Evolutionary conservation across 2,329 filamentous ascomycete species (phyloP), one percentile per base, ranked within the genome.

Genomic region (Aureobasidium namibiae): DNA sequence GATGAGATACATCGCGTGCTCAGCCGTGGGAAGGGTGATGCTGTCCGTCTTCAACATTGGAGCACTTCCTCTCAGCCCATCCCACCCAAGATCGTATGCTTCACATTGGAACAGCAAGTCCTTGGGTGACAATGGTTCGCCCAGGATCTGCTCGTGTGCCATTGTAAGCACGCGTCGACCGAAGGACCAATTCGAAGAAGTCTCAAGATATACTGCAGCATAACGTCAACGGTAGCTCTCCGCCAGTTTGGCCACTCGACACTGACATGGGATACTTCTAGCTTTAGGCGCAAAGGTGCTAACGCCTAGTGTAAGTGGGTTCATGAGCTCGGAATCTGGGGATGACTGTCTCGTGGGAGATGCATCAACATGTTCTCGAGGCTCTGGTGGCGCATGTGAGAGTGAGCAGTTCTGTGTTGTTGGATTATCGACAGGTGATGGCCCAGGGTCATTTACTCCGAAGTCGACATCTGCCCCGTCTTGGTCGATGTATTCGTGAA

Each of bases 131-230:
- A 1, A 78, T 79, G 56, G 83, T 79, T 44, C 81, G 82, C 75
- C 71, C 50, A 76, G 73, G 21, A 80, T 69, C 56, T 76, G 72
- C 60, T 80, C 75, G 49, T 81, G 76, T 0, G 75, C 74, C 54
- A 81, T 72, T 26, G 70, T 74, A n/a, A 82, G 69, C 1, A 81
- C 73, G 18, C 76, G 74, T 8, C 79, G 71, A 26, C 75, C 75
- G 52, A 82, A 82, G 0, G 79, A 78, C 80, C 80, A 82, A 48
- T 80, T 82, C 1, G 80, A 82, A 0, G 80, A 82, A 1, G 78
- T 79, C 1, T 80, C 80, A 9, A 82, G 71, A 60, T 81, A 82
- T 58, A 74, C 78, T 39, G n/a, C 6, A 39, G 36, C 11, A 11
- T 33, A 4, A 34, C 16, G 8, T 34, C 33, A 34, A 33, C 11